A percentile compares a stretch with the other conserved stretches of the same genome.
Conservation (phyloP, 2,329 filamentous ascomycete genomes). For the Diplodia seriata region DNA sequence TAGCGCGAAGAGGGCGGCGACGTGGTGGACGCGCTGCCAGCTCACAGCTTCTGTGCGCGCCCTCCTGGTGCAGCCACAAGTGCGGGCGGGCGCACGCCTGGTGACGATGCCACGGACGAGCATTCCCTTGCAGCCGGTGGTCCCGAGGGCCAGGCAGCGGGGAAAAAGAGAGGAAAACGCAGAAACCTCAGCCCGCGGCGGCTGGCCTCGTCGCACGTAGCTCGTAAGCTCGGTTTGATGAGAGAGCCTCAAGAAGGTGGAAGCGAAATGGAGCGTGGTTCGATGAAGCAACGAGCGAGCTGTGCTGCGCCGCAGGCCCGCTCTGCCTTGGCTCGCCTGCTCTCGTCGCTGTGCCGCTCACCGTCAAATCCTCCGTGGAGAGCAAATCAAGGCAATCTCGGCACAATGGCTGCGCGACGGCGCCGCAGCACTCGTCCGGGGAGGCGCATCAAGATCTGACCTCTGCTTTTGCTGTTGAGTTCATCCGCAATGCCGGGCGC, state of each 20-base stretch:
- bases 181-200: neutral
- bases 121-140: slow-evolving; percentile 34
- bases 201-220: neutral
- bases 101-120: slow-evolving; percentile 33
- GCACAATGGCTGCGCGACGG: neutral
- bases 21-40: slow-evolving; percentile 23
- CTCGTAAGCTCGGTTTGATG: slow-evolving; percentile 8
- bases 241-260: slow-evolving; percentile 16
- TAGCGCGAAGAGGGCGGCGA: slow-evolving; percentile 11
- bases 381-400: neutral
- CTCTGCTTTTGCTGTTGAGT: slow-evolving; percentile 12
- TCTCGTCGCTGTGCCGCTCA: slow-evolving; percentile 9
- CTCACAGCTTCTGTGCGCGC: slow-evolving; percentile 25
- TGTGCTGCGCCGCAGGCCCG: slow-evolving; percentile 24
- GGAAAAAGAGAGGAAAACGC: neutral
- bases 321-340: slow-evolving; percentile 16
- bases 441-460: slow-evolving; percentile 15
- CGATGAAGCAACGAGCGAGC: neutral
- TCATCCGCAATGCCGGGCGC: slow-evolving; percentile 18
- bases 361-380: slow-evolving; percentile 5
- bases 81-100: slow-evolving; percentile 18
- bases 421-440: neutral
- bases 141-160: slow-evolving; percentile 37
- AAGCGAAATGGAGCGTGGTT: slow-evolving; percentile 24
- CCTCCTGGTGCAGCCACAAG: slow-evolving; percentile 7